phyloP scores from a whole-genome alignment of 352 stramenopile species.

The Pythium plurisporium region DNA sequence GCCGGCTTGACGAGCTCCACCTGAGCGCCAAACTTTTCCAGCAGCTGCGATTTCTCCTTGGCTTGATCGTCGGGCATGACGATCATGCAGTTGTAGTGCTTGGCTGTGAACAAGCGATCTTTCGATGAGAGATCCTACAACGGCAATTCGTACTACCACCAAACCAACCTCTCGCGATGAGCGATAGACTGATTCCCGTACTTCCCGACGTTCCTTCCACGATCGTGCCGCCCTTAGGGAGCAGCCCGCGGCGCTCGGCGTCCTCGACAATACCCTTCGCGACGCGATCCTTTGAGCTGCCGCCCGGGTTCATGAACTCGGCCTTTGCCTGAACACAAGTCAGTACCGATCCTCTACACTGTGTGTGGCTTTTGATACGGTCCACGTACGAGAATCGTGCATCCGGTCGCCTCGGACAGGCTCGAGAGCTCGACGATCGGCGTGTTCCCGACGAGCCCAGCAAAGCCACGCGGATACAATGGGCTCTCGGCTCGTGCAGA shows the following conservation, averaged over 20 bases:
- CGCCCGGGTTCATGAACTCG: constrained; percentile 96
- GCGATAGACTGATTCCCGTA: constrained; percentile 96
- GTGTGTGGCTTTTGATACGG: neutral
- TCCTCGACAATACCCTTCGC: constrained; percentile 94
- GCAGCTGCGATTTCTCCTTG: constrained; percentile 84
- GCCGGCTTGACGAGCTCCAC: constrained; percentile 87
- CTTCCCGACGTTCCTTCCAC: constrained; percentile 97
- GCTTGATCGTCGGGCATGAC: constrained; percentile 98
- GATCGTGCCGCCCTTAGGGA: constrained; percentile 92
- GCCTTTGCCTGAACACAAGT: constrained; percentile 80
- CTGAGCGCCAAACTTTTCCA: constrained; percentile 83
- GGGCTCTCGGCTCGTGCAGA: constrained; percentile 10
- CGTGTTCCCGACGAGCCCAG: constrained; percentile 91
- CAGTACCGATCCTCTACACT: neutral
- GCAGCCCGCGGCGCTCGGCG: constrained; percentile 82
- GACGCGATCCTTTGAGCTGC: constrained; percentile 96
- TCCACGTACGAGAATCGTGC: constrained; percentile 73
- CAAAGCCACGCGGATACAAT: constrained; percentile 51
- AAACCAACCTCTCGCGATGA: constrained; percentile 79
- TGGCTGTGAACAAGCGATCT: constrained; percentile 45
- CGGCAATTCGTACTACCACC: no score
- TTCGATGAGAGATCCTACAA: no score
- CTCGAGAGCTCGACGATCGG: constrained; percentile 88
- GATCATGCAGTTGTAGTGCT: constrained; percentile 93
- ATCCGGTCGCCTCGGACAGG: constrained; percentile 89